These are phyloP conservation scores for Didymella exigua DNA, from an alignment of 2,329 filamentous ascomycete genomes.

Conservation along the genomic window DNA sequence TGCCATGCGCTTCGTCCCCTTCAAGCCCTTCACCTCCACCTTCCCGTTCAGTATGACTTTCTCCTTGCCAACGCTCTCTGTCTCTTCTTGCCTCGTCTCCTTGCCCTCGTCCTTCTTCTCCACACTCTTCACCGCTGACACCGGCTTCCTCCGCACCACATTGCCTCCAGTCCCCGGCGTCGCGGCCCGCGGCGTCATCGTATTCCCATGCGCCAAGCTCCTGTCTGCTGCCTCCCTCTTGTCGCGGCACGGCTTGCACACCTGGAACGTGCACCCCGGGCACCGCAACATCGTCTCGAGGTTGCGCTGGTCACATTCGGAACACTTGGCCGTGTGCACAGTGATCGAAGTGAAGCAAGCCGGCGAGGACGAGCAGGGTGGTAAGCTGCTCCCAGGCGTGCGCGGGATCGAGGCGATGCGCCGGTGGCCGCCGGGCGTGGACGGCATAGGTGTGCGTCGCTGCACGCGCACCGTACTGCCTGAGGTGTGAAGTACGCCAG, in stretches of 20 bases:
- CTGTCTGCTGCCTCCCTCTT: conserved; percentile 12
- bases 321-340: conserved; percentile 48
- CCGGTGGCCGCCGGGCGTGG: conserved; percentile 1
- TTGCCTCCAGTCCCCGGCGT: background rate
- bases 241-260: conserved; percentile 39
- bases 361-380: conserved; percentile 27
- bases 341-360: conserved; percentile 28
- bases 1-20: background rate
- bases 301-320: conserved; percentile 44
- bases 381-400: conserved; percentile 17
- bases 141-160: conserved; percentile 7
- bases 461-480: background rate
- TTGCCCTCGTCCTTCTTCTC: background rate
- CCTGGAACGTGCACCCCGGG: conserved; percentile 42
- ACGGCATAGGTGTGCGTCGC: conserved; percentile 1
- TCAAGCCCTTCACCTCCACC: background rate
- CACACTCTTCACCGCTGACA: background rate
- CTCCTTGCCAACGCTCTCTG: background rate
- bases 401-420: conserved; percentile 7
- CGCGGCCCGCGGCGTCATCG: conserved; percentile 10
- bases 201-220: conserved; percentile 35
- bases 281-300: conserved; percentile 40
- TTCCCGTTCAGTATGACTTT: background rate
- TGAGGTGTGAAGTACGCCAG: too few relatives aligned
- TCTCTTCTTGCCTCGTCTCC: background rate